Evolutionary conservation across 1,139 yeast genomes (phyloP), one percentile per base, ranked within the genome.

Genomic region (Spencermartinsiella ligniputridi): DNA sequence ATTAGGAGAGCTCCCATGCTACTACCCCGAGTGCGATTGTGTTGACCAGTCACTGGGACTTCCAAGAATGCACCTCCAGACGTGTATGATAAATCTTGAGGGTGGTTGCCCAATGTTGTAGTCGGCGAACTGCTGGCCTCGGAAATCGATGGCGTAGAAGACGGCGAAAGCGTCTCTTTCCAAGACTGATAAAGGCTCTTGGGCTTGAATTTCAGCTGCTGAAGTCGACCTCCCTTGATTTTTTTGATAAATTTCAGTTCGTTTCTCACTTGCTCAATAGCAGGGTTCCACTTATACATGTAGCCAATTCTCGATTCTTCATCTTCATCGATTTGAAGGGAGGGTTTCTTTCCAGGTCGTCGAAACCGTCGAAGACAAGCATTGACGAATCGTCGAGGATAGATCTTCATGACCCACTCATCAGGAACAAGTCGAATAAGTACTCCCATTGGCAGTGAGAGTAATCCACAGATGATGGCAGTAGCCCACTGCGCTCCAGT

Each of bases 401-500:
- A 87, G 12, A 79, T 58, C 51, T 65, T 72, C 47, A 75, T 72
- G 2, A 82, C 83, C 86, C 89, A 83, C 50, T 71, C 70, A 66
- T 94, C 95, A 2, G 99, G 98, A 35, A 85, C 74, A 18, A 83
- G 72, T 61, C 98, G 76, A 40, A 92, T 75, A 9, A 89, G 30
- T 18, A 72, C 62, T 48, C 97, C 97, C 39, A 81, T 76, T 0
- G 97, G 97, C 37, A 92, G 70, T 13, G 96, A 85, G 17, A 86
- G 50, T 53, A 85, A 67, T 21, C 98, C 98, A 69, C 95, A 81
- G 35, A 86, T 59, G 13, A 94, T 67, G 0, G 97, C 95, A 2
- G 89, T 80, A 0, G 79, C 94, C 98, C 98, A 94, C 83, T 81
- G 81, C 1, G 78, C 79, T 3, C 85, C 83, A 1, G 95, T 81